These are phyloP conservation scores for Gentiana straminea DNA, from an alignment of 257 asterid genomes.

Conservation along the genomic window DNA sequence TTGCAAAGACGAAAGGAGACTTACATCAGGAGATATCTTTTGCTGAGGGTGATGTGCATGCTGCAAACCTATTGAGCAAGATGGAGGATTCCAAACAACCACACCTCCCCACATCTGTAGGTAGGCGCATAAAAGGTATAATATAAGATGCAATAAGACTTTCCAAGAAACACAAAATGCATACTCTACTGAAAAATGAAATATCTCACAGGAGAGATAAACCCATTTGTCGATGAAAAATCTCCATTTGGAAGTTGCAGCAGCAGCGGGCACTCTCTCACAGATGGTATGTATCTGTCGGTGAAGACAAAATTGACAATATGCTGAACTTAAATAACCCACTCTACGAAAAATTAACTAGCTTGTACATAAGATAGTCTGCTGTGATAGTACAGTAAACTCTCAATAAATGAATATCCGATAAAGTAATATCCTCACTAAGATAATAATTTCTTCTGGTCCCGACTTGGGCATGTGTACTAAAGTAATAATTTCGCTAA, in stretches of 20 bases:
- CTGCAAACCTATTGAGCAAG: slow-evolving; percentile 40
- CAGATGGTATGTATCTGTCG: slow-evolving; percentile 63
- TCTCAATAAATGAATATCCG: too few relatives aligned
- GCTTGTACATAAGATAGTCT: too few relatives aligned
- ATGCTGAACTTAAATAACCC: neutral
- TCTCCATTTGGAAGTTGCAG: slow-evolving; percentile 73
- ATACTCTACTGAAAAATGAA: neutral
- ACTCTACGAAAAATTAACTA: neutral
- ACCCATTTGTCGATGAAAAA: slow-evolving; percentile 75
- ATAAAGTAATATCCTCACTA: too few relatives aligned
- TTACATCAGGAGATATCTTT: slow-evolving; percentile 63
- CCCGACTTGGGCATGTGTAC: too few relatives aligned
- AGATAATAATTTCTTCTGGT: too few relatives aligned
- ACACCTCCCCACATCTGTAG: slow-evolving; percentile 97
- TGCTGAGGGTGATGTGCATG: slow-evolving; percentile 29
- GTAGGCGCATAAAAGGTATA: slow-evolving; percentile 10
- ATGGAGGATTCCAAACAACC: slow-evolving; percentile 82
- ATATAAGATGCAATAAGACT: slow-evolving; percentile 19
- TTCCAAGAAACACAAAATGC: slow-evolving; percentile 6
- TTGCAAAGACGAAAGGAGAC: slow-evolving; percentile 12
- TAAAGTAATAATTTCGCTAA: too few relatives aligned
- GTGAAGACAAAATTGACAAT: neutral
- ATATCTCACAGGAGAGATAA: slow-evolving; percentile 84
- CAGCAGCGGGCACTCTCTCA: slow-evolving; percentile 75
- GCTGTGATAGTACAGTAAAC: too few relatives aligned